Evolutionary conservation across 2,329 filamentous ascomycete species (phyloP), one percentile per base, ranked within the genome.

Genomic region (Trichoderma atrobrunneum): DNA sequence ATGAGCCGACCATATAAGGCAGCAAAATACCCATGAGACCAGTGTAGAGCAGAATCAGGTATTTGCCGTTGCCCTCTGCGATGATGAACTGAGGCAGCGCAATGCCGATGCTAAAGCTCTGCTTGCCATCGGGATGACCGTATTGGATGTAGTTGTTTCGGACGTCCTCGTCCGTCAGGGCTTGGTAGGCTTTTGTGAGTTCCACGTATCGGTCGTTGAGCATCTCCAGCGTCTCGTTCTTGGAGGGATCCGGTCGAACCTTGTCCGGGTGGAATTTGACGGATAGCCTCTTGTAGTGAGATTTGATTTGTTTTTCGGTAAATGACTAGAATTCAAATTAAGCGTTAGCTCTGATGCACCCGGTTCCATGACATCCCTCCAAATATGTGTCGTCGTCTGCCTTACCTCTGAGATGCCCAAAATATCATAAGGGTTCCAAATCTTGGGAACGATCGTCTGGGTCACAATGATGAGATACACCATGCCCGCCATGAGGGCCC

Each of bases 341-440:
- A 10, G n/a, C 21, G 51, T 63, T 57, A 72, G 59, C 26, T 60
- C 28, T 62, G 76, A 3, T 43, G 76, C 34, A 12, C 24, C 4
- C 28, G 18, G 32, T 21, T 67, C n/a, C n/a, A n/a, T n/a, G n/a
- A n/a, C n/a, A n/a, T n/a, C n/a, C n/a, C n/a, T n/a, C n/a, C n/a
- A n/a, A n/a, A n/a, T n/a, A n/a, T n/a, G n/a, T n/a, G n/a, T n/a
- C n/a, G n/a, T n/a, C n/a, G 32, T 18, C 14, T 39, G 73, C 14
- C 87, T 77, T 85, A 94, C 92, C 82, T 95, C 92, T 76, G 93
- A 90, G 71, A 99, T 88, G 60, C 93, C 93, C 72, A 99, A 85
- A 77, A 99, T 97, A 76, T 97, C 93, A 84, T 98, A 99, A 1
- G 96, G 96, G 83, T 99, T 97, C 93, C 95, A 99, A 72, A 97